Evolutionary conservation across 2,329 filamentous ascomycete species (phyloP), one percentile per base, ranked within the genome.

Genomic region (Neurospora crassa): DNA sequence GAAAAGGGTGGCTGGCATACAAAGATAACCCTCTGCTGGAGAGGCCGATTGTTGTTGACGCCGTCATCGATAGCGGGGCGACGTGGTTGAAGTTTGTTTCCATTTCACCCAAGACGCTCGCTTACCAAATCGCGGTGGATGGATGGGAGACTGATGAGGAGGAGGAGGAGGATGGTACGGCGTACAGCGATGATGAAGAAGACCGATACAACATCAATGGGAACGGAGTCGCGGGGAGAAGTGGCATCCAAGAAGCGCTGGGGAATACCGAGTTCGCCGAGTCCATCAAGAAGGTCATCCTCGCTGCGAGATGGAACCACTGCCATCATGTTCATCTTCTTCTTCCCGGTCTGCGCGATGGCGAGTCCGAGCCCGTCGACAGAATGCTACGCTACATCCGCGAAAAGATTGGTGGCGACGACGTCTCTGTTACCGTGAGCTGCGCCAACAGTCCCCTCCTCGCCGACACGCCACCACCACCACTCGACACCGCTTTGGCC

Each of bases 81-180:
- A 76, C 76, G 24, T 81, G 80, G 80, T 72, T 81, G 41, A 79
- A 79, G 40, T 77, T 81, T 67, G 59, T 81, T 29, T 77, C 75
- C 67, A 78, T 77, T n/a, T 76, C 77, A 0, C 75, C 78, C 42
- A 72, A 72, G 40, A 76, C 76, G 16, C 73, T 81, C n/a, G 70
- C 78, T 41, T 73, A 77, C 40, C 77, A 80, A 71, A 76, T 81
- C 71, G 75, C 78, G n/a, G 76, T 77, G n/a, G 77, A 75, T 29
- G 78, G 79, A 0, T 80, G 79, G 77, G 76, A 77, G 69, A 76
- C 74, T 45, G 73, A 74, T 14, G 67, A 69, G 1, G 75, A 73
- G 2, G 71, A 71, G 40, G 71, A 37, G 34, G 34, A 71, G 1
- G 73, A 67, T 10, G 73, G 74, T 4, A 73, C 68, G 0, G 67